A percentile compares a stretch with the other conserved stretches of the same genome.
These are phyloP conservation scores for Meripilus lineatus DNA, from an alignment of 1,284 basidiomycete species.

Conservation along the genomic window DNA sequence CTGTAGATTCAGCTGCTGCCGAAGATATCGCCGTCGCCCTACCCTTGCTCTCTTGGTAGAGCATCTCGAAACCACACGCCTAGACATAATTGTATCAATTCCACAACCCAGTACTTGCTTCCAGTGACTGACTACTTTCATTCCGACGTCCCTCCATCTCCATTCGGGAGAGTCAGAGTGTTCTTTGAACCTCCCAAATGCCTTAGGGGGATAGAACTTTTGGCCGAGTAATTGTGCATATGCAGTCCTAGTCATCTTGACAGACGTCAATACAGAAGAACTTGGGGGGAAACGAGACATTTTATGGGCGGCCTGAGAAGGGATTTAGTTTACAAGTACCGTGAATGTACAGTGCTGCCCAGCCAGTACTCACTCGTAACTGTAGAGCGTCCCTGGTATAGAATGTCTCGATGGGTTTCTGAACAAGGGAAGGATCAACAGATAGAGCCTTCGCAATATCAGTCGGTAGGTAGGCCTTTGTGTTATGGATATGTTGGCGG, in stretches of 20 bases:
- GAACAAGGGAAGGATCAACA: constrained; percentile 66
- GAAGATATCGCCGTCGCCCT: constrained; percentile 28
- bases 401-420: constrained; percentile 86
- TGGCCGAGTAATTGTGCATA: constrained; percentile 92
- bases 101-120: not conserved
- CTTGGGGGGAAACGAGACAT: constrained; percentile 86
- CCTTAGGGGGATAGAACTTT: constrained; percentile 86
- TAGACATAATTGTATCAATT: constrained; percentile 23
- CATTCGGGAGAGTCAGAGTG: constrained; percentile 57
- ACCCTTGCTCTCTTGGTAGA: constrained; percentile 77
- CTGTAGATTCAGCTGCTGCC: constrained; percentile 40
- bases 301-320: constrained; percentile 69
- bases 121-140: constrained; percentile 73
- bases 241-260: constrained; percentile 82
- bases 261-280: constrained; percentile 50
- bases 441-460: constrained; percentile 74
- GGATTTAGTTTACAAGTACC: not conserved
- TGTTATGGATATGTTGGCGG: constrained; percentile 70
- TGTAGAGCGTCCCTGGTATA: constrained; percentile 90
- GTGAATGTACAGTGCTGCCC: not conserved
- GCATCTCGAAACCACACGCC: constrained; percentile 94
- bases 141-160: constrained; percentile 79
- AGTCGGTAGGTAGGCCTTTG: constrained; percentile 77
- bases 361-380: constrained; percentile 68
- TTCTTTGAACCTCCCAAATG: constrained; percentile 78